These are phyloP conservation scores for Amniculicola lignicola DNA, from an alignment of 495 filamentous ascomycete genomes.

Conservation along the genomic window DNA sequence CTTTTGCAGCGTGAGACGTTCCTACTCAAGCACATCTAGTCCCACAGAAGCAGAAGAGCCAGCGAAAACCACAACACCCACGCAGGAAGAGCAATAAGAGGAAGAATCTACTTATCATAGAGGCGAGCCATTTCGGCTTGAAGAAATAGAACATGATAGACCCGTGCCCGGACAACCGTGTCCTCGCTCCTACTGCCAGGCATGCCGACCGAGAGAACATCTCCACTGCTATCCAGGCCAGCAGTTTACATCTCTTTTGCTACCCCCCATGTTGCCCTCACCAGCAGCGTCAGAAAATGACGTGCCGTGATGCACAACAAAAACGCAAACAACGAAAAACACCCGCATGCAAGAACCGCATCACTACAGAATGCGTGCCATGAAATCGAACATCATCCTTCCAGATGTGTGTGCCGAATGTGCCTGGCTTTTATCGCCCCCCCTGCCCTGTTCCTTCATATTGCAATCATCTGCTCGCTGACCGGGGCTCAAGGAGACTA, in stretches of 20 bases:
- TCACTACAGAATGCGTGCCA: constrained; percentile 18
- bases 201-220: not conserved
- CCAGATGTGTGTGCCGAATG: constrained; percentile 24
- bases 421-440: constrained; percentile 27
- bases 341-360: constrained; percentile 30
- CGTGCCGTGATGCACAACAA: constrained; percentile 19
- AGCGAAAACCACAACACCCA: constrained; percentile 8
- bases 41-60: not conserved
- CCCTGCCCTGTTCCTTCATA: constrained; percentile 19
- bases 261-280: not conserved
- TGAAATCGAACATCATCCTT: constrained; percentile 10
- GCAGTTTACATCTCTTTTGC: constrained; percentile 6
- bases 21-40: not conserved
- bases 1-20: no score
- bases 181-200: not conserved
- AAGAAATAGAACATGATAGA: constrained; percentile 25
- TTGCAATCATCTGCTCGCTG: constrained; percentile 23
- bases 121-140: constrained; percentile 19
- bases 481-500: constrained; percentile 8
- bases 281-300: constrained; percentile 7
- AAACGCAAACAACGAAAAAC: constrained; percentile 30
- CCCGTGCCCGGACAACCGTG: constrained; percentile 6
- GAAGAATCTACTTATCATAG: constrained; percentile 32
- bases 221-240: constrained; percentile 24
- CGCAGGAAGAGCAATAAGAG: constrained; percentile 2